Percentiles rank a stretch among this genome's conserved stretches.
These are phyloP conservation scores for Phialophora tarda DNA, from an alignment of 2,329 filamentous ascomycete genomes.

Conservation along the genomic window DNA sequence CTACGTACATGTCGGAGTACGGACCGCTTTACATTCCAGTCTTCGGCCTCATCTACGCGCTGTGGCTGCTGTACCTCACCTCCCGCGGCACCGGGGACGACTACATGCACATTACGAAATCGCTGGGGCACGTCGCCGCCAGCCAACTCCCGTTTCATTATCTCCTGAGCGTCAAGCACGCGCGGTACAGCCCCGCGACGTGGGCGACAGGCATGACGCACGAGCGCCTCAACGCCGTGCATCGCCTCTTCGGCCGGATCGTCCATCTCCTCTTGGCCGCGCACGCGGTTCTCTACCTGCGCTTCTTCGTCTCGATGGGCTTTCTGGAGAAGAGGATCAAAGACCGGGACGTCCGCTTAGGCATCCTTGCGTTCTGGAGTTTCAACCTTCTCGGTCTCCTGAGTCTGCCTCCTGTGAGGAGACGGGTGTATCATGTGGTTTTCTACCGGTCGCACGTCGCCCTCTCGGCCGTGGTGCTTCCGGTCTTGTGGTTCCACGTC, in stretches of 20 bases:
- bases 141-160: conserved; percentile 67
- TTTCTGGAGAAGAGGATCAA: conserved; percentile 60
- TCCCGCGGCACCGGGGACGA: conserved; percentile 46
- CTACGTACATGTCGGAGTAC: conserved; percentile 34
- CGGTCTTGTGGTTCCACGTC: conserved; percentile 62
- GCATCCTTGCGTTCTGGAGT: conserved; percentile 55
- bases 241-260: conserved; percentile 64
- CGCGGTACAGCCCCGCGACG: conserved; percentile 52
- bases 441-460: conserved; percentile 64
- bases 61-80: conserved; percentile 36
- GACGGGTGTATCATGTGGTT: conserved; percentile 53
- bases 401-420: conserved; percentile 55
- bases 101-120: conserved; percentile 68
- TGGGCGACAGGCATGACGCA: conserved; percentile 61
- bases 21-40: conserved; percentile 35
- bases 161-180: conserved; percentile 53
- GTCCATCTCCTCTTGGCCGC: conserved; percentile 57
- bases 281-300: conserved; percentile 62
- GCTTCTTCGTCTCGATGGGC: conserved; percentile 60
- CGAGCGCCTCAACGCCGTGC: conserved; percentile 60
- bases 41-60: conserved; percentile 29
- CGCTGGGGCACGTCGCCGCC: conserved; percentile 63
- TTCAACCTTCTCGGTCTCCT: conserved; percentile 56
- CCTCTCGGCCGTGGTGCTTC: conserved; percentile 57
- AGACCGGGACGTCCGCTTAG: conserved; percentile 64